Evolutionary conservation across 768 basidiomycete genomes (phyloP).

Genomic region (Tephrocybe sp.): DNA sequence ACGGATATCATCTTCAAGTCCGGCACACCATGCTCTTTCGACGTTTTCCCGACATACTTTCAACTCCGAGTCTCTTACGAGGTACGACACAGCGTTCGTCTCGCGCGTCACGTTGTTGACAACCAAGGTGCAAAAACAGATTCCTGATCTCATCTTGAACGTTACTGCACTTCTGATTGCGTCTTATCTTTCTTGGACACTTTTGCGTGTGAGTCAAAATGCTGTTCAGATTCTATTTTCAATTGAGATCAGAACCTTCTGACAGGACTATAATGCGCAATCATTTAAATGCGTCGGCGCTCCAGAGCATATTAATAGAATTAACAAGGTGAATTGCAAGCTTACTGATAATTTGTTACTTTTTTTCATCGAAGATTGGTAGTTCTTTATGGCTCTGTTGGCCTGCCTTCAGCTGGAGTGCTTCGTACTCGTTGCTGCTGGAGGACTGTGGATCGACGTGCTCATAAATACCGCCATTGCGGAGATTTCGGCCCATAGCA

Average conservation of each 20-base stretch:
- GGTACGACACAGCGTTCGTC: slow-evolving; percentile 26
- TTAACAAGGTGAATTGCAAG: slow-evolving; percentile 41
- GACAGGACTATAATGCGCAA: slow-evolving; percentile 42
- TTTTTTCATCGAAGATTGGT: not conserved
- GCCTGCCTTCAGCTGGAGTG: slow-evolving; percentile 53
- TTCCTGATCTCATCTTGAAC: slow-evolving; percentile 47
- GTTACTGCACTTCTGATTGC: slow-evolving; percentile 40
- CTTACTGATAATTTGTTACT: not conserved
- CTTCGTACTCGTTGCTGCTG: slow-evolving; percentile 47
- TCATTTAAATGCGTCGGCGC: slow-evolving; percentile 55
- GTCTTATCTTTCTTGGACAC: slow-evolving; percentile 40
- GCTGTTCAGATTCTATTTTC: not conserved
- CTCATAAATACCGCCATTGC: slow-evolving; percentile 46
- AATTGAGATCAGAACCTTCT: not conserved
- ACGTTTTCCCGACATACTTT: slow-evolving; percentile 48
- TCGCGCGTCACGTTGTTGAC: not conserved
- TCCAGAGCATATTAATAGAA: slow-evolving; percentile 43
- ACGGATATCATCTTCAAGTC: slow-evolving; percentile 33
- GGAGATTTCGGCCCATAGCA: slow-evolving; percentile 37
- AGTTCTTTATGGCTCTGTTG: slow-evolving; percentile 55
- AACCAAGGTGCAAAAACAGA: slow-evolving; percentile 27
- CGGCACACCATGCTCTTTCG: slow-evolving; percentile 46
- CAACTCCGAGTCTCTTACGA: slow-evolving; percentile 36
- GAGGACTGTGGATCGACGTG: slow-evolving; percentile 57
- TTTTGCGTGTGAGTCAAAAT: slow-evolving; percentile 35